Conservation (phyloP, 1,139 yeast genomes). For the Scheffersomyces cryptocercus region DNA sequence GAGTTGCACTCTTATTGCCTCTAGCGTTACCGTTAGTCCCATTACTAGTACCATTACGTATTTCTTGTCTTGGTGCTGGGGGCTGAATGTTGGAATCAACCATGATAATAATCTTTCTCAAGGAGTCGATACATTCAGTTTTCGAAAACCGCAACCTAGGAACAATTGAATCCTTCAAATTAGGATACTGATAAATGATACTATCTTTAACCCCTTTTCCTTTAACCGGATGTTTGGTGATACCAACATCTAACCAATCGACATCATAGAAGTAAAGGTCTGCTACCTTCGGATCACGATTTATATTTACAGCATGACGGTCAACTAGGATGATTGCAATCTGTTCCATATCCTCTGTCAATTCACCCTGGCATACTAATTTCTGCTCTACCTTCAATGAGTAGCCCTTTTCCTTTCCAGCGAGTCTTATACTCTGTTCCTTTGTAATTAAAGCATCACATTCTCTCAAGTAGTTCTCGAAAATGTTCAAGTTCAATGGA, state of each 20-base stretch:
- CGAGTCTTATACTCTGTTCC: constrained; percentile 25
- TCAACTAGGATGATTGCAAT: constrained; percentile 33
- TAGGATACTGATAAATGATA: constrained; percentile 8
- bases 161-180: constrained; percentile 1
- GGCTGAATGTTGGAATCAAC: constrained; percentile 1
- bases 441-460: constrained; percentile 37
- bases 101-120: constrained; percentile 42
- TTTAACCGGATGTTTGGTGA: constrained; percentile 13
- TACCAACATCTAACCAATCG: constrained; percentile 63
- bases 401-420: constrained; percentile 30
- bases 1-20: constrained; percentile 3
- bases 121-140: constrained; percentile 40
- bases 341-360: constrained; percentile 47
- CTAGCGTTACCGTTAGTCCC: constrained; percentile 1
- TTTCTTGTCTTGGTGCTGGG: constrained; percentile 18
- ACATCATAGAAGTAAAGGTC: constrained; percentile 68
- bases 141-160: constrained; percentile 24
- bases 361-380: constrained; percentile 61
- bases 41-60: background rate
- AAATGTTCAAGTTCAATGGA: constrained; percentile 58
- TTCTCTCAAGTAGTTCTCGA: constrained; percentile 65
- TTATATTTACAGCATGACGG: constrained; percentile 32
- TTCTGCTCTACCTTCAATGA: constrained; percentile 60
- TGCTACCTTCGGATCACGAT: constrained; percentile 43
- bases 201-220: constrained; percentile 2